phyloP scores from a whole-genome alignment of 2,329 filamentous ascomycete species.

The Davidsoniella neocaledoniae region DNA sequence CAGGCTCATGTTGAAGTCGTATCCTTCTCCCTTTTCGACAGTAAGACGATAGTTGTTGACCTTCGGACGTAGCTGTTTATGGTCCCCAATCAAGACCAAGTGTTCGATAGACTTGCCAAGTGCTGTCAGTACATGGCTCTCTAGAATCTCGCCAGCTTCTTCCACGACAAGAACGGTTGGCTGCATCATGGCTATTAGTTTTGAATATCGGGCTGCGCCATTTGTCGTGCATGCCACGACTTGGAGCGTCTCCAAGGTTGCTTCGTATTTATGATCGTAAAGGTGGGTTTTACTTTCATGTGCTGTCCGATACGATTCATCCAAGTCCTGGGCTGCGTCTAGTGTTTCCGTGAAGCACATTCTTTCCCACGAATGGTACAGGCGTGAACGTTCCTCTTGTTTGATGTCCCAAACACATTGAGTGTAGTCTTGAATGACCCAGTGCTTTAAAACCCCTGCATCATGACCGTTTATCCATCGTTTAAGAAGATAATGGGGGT shows the following conservation, averaged over 20 bases:
- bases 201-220: constrained; percentile 44
- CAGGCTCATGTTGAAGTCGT: constrained; percentile 36
- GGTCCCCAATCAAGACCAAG: constrained; percentile 54
- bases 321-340: constrained; percentile 22
- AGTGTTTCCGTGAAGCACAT: constrained; percentile 34
- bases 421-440: constrained; percentile 16
- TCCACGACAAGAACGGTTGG: constrained; percentile 51
- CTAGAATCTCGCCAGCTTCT: constrained; percentile 58
- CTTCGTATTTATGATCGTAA: constrained; percentile 25
- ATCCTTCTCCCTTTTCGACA: constrained; percentile 31
- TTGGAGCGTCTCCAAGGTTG: constrained; percentile 33
- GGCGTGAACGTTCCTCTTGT: constrained; percentile 19
- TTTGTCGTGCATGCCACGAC: constrained; percentile 60
- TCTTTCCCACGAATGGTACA: constrained; percentile 26
- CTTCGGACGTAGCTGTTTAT: constrained; percentile 56
- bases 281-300: constrained; percentile 27
- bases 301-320: constrained; percentile 24
- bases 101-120: constrained; percentile 40
- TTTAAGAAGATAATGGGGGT: constrained; percentile 31
- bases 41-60: constrained; percentile 42
- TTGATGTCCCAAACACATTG: constrained; percentile 35
- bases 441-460: constrained; percentile 26
- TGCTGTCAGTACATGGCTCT: constrained; percentile 39
- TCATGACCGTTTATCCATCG: constrained; percentile 33
- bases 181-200: constrained; percentile 32